Evolutionary conservation across 1,284 basidiomycete genomes (phyloP).

Genomic region (Inonotus obliquus): DNA sequence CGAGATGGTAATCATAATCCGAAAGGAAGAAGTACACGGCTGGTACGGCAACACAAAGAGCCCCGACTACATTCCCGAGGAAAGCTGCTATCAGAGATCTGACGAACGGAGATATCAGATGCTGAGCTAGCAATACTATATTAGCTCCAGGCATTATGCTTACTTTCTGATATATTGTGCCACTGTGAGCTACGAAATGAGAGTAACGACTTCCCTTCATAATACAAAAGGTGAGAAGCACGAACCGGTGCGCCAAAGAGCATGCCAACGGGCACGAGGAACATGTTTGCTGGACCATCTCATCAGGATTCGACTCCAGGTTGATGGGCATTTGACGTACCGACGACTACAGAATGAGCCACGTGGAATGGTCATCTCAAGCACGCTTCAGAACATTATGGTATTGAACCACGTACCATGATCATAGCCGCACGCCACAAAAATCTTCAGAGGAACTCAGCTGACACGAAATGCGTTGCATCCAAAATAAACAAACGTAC

Average conservation of each 20-base stretch:
- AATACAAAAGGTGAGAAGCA: conserved; percentile 11
- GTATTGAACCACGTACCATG: conserved; percentile 45
- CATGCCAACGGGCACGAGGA: conserved; percentile 66
- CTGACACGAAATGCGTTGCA: neutral
- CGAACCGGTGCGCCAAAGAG: conserved; percentile 64
- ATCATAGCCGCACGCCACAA: conserved; percentile 68
- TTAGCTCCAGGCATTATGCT: conserved; percentile 20
- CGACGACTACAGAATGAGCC: conserved; percentile 19
- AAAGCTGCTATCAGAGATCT: conserved; percentile 62
- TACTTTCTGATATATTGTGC: conserved; percentile 67
- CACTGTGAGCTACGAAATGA: conserved; percentile 41
- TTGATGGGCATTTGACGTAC: conserved; percentile 10
- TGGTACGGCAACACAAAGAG: conserved; percentile 56
- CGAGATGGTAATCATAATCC: conserved; percentile 36
- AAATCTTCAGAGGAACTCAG: conserved; percentile 39
- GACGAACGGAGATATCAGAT: neutral
- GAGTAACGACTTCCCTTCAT: conserved; percentile 11
- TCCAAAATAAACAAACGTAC: conserved; percentile 30
- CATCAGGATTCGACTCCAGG: neutral
- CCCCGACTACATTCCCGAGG: conserved; percentile 68
- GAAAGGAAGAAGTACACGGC: conserved; percentile 55
- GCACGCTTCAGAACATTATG: neutral
- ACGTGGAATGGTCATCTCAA: neutral
- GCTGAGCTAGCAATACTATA: neutral
- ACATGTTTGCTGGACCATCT: conserved; percentile 57